A percentile compares a stretch with the other conserved stretches of the same genome.
Conservation (phyloP, 169 alveolate species). For the Eimeria tenella region DNA sequence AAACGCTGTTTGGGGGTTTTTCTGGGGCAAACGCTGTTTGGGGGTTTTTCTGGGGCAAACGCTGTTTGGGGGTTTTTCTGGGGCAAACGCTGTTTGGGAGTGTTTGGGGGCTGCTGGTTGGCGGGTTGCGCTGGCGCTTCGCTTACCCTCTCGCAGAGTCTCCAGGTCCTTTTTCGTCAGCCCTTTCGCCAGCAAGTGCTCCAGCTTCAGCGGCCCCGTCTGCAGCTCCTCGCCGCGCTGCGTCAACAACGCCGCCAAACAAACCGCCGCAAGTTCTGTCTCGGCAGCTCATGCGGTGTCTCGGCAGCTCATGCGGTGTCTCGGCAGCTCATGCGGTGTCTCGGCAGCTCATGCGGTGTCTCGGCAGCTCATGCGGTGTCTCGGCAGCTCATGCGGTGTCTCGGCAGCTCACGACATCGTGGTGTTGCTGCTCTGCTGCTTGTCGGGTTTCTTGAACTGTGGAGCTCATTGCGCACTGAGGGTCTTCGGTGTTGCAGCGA, state of each 20-base stretch:
- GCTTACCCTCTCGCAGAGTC: slow-evolving; percentile 92
- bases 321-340: not conserved
- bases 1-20: no score
- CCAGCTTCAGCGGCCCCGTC: slow-evolving; percentile 85
- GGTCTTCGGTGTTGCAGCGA: no score
- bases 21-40: no score
- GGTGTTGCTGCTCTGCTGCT: slow-evolving; percentile 35
- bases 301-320: not conserved
- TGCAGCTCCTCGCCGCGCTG: slow-evolving; percentile 68
- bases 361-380: not conserved
- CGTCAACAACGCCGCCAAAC: not conserved
- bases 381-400: not conserved
- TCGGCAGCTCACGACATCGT: slow-evolving; percentile 7
- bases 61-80: no score
- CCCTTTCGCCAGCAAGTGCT: slow-evolving; percentile 85
- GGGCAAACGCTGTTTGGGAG: no score
- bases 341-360: not conserved
- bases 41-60: no score
- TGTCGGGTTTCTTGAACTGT: slow-evolving; percentile 38
- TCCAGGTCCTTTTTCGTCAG: slow-evolving; percentile 89
- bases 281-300: not conserved
- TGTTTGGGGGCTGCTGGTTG: no score
- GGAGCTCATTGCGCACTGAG: slow-evolving; percentile 70
- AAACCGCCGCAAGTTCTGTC: slow-evolving; percentile 19
- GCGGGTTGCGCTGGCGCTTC: no score